A percentile compares a stretch with the other conserved stretches of the same genome.
Conservation (phyloP, 192 early-diverging fungal genomes). For the Gryganskiella cystojenkinii region DNA sequence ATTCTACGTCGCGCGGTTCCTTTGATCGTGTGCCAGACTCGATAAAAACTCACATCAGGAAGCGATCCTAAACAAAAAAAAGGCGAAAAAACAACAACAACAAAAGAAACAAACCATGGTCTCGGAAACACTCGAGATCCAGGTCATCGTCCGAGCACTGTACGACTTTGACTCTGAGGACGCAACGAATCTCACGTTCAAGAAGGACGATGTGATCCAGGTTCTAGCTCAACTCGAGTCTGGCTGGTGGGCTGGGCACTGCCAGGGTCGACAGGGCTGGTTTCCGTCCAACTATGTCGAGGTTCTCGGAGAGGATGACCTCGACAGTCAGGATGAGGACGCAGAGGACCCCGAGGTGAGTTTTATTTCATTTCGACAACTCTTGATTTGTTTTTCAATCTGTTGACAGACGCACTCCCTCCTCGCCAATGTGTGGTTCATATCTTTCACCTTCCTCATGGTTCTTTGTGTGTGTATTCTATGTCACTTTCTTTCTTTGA, state of each 20-base stretch:
- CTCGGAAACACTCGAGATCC: constrained; percentile 40
- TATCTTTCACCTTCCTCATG: neutral
- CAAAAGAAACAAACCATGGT: constrained; percentile 29
- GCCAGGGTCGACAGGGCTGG: constrained; percentile 84
- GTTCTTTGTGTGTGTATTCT: too few relatives aligned
- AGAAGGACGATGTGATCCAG: constrained; percentile 88
- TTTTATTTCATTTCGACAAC: constrained; percentile 1
- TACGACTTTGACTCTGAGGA: constrained; percentile 90
- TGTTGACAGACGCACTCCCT: neutral
- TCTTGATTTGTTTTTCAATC: neutral
- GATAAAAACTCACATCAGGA: too few relatives aligned
- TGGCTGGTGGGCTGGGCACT: constrained; percentile 98
- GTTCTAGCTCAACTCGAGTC: constrained; percentile 90
- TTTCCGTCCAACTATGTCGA: constrained; percentile 91
- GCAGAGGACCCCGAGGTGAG: neutral
- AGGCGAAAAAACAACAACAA: neutral
- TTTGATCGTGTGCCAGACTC: too few relatives aligned
- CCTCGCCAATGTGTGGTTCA: too few relatives aligned
- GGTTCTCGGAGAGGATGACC: constrained; percentile 65
- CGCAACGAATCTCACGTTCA: constrained; percentile 82
- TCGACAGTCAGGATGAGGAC: constrained; percentile 59
- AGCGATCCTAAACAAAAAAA: neutral
- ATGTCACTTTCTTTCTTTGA: too few relatives aligned
- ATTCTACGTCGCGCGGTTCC: too few relatives aligned
- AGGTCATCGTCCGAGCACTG: constrained; percentile 73